Percentiles rank a stretch among this genome's conserved stretches.
These are phyloP conservation scores for Fusarium longipes DNA, from an alignment of 2,329 filamentous ascomycete species.

Conservation along the genomic window DNA sequence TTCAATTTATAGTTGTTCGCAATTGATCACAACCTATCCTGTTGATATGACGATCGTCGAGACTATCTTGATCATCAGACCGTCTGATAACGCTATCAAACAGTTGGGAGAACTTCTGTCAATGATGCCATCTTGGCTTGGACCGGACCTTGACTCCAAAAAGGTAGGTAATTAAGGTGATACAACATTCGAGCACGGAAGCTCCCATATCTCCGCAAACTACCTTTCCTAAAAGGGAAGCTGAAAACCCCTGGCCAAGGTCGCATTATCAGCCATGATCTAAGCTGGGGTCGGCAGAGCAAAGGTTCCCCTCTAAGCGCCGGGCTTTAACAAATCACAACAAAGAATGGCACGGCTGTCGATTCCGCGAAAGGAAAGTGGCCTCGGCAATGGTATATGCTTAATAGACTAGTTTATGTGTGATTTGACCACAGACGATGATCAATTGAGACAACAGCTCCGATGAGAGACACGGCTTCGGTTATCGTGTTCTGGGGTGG, in stretches of 20 bases:
- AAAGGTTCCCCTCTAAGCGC: constrained; percentile 30
- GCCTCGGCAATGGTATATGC: constrained; percentile 22
- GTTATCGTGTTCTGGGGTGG: not conserved
- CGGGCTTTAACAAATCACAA: not conserved
- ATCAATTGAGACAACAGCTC: constrained; percentile 1
- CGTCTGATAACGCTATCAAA: not conserved
- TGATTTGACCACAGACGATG: not conserved
- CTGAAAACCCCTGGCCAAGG: constrained; percentile 5
- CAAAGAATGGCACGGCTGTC: not conserved
- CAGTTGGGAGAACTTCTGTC: constrained; percentile 23
- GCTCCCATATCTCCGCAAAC: constrained; percentile 29
- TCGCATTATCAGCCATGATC: constrained; percentile 22
- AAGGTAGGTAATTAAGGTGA: constrained; percentile 34
- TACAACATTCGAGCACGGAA: constrained; percentile 36
- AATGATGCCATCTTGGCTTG: constrained; percentile 23
- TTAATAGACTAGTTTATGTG: constrained; percentile 20
- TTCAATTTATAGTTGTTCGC: constrained; percentile 15
- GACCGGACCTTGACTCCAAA: constrained; percentile 25
- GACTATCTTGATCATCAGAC: constrained; percentile 6
- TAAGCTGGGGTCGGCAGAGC: constrained; percentile 22
- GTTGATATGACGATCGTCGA: not conserved
- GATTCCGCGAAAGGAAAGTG: constrained; percentile 23
- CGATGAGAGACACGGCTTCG: not conserved
- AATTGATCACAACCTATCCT: not conserved
- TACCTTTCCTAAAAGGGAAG: constrained; percentile 32